Evolutionary conservation across 345 rosid genomes (phyloP), one percentile per base, ranked within the genome.

Genomic region (Linum usitatissimum): DNA sequence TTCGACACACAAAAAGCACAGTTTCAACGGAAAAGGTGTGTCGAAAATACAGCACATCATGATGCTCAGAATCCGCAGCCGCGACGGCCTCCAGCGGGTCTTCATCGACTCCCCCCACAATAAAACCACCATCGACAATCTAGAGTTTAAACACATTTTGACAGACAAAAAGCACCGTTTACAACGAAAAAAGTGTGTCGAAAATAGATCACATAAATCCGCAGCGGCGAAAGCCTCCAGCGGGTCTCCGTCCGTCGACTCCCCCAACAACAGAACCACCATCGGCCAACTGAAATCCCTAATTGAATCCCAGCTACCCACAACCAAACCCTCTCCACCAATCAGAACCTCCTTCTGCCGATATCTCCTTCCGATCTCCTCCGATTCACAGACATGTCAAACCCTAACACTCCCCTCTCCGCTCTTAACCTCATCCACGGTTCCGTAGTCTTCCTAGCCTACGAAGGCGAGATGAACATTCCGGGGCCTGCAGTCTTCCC

Each of bases 181-280:
- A n/a, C n/a, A n/a, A n/a, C n/a, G n/a, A n/a, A n/a, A n/a, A n/a
- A n/a, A n/a, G n/a, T n/a, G n/a, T n/a, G n/a, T n/a, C n/a, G n/a
- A n/a, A n/a, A n/a, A n/a, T n/a, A n/a, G n/a, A n/a, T n/a, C n/a
- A n/a, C n/a, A n/a, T n/a, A n/a, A 72, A 84, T 93, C 71, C 86
- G 97, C 59, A 90, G 97, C 71, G 73, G 99, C 61, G 99, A 93
- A 70, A 97, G 99, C 65, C 79, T 90, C 6, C 97, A 93, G 75
- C 84, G 99, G 40, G 81, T 93, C 68, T n/a, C n/a, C n/a, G n/a
- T 70, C 74, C 10, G 60, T 84, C 61, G 90, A 84, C 18, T 75
- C 71, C 67, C 63, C 85, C 15, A 66, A 76, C 59, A n/a, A n/a
- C n/a, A n/a, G n/a, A n/a, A 66, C 76, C 59, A 83, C 92, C 13